Conservation (phyloP, 1,139 yeast genomes). For the Chernovozyma sophiae-reginae region DNA sequence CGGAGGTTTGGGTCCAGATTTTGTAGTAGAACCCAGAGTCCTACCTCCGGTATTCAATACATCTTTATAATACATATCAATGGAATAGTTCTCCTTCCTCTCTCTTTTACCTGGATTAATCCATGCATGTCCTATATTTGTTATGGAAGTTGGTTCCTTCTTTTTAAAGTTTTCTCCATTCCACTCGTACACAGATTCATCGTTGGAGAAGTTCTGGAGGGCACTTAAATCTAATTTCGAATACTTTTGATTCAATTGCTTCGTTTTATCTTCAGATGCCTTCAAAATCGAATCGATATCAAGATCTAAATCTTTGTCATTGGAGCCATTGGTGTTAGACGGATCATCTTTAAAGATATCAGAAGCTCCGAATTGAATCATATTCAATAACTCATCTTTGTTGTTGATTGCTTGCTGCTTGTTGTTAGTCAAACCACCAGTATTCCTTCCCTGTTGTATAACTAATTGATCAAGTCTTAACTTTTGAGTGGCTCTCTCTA, state of each 20-base stretch:
- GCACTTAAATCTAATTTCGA: conserved; percentile 70
- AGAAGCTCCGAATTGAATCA: conserved; percentile 94
- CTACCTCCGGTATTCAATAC: conserved; percentile 67
- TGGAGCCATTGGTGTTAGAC: conserved; percentile 7
- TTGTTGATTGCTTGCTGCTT: conserved; percentile 31
- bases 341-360: conserved; percentile 17
- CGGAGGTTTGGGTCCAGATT: conserved; percentile 59
- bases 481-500: conserved; percentile 95
- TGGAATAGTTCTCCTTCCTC: conserved; percentile 72
- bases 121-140: conserved; percentile 52
- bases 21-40: conserved; percentile 22
- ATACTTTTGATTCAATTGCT: conserved; percentile 59
- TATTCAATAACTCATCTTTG: conserved; percentile 82
- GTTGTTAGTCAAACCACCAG: conserved; percentile 17
- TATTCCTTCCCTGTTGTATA: conserved; percentile 82
- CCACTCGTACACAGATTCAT: conserved; percentile 78
- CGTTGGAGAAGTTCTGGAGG: conserved; percentile 63
- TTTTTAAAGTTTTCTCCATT: conserved; percentile 78
- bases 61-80: conserved; percentile 76
- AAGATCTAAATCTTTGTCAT: conserved; percentile 37
- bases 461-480: conserved; percentile 89
- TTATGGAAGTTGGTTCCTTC: conserved; percentile 43
- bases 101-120: conserved; percentile 76
- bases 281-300: conserved; percentile 61
- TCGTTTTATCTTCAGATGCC: conserved; percentile 61